Evolutionary conservation across 345 rosid genomes (phyloP).

Genomic region (Capsella bursapastoris): DNA sequence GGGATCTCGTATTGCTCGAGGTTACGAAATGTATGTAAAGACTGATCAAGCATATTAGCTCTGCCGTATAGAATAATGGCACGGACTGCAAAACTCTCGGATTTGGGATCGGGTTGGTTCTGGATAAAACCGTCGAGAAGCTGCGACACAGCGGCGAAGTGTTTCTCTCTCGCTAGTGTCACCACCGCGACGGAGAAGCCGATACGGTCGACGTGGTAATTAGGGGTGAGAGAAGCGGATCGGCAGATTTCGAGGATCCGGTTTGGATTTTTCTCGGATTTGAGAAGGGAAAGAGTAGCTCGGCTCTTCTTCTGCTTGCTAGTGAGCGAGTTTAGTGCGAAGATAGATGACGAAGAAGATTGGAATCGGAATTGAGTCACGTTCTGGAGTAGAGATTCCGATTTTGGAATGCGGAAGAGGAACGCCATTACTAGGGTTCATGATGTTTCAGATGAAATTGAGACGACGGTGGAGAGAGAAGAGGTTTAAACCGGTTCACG

Average conservation of each 20-base stretch:
- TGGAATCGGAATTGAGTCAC: constrained; percentile 23
- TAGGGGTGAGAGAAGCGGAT: constrained; percentile 67
- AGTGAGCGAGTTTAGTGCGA: constrained; percentile 51
- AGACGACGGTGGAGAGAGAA: constrained; percentile 31
- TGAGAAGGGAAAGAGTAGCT: constrained; percentile 72
- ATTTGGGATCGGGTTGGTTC: constrained; percentile 61
- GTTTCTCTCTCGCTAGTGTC: constrained; percentile 56
- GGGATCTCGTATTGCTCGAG: constrained; percentile 49
- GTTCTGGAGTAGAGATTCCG: constrained; percentile 22
- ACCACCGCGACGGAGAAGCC: constrained; percentile 72
- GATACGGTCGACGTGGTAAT: constrained; percentile 61
- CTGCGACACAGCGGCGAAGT: constrained; percentile 53
- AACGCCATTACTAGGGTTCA: constrained; percentile 52
- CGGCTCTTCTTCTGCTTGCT: constrained; percentile 60
- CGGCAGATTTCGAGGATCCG: constrained; percentile 80
- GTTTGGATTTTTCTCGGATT: constrained; percentile 65
- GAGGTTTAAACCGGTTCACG: constrained; percentile 40
- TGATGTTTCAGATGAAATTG: constrained; percentile 23
- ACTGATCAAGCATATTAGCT: constrained; percentile 74
- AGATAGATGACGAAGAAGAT: constrained; percentile 40
- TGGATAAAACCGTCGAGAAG: constrained; percentile 64
- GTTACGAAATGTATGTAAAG: constrained; percentile 59
- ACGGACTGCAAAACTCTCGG: constrained; percentile 64
- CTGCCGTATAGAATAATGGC: constrained; percentile 75
- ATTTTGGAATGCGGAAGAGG: constrained; percentile 47